Conservation (phyloP, 2,329 filamentous ascomycete species). For the Madurella fahalii region DNA sequence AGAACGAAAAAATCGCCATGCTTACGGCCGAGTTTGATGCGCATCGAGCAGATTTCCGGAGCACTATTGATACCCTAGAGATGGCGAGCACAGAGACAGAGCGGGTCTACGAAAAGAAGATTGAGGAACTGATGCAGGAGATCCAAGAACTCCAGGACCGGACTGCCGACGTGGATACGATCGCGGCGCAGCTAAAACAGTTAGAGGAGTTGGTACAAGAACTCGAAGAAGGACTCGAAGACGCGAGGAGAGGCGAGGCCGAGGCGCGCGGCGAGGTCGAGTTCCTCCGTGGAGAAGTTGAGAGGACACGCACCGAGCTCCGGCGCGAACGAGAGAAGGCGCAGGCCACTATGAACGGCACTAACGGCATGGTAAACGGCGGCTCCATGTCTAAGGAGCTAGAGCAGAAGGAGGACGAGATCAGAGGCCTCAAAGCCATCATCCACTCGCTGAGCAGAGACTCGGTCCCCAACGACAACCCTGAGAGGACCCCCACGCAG, state of each 20-base stretch:
- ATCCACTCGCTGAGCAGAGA: slow-evolving; percentile 91
- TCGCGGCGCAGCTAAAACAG: slow-evolving; percentile 88
- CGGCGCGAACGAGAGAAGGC: slow-evolving; percentile 83
- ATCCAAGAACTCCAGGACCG: slow-evolving; percentile 77
- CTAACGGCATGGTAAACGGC: slow-evolving; percentile 30
- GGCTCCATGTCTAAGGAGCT: slow-evolving; percentile 65
- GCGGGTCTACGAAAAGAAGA: slow-evolving; percentile 89
- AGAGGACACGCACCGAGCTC: slow-evolving; percentile 82
- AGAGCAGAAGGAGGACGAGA: slow-evolving; percentile 95
- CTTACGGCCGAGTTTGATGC: slow-evolving; percentile 92
- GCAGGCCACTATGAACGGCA: slow-evolving; percentile 54
- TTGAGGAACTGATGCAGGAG: slow-evolving; percentile 80
- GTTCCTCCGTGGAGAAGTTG: slow-evolving; percentile 90
- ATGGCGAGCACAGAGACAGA: slow-evolving; percentile 94
- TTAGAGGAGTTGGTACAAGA: slow-evolving; percentile 95
- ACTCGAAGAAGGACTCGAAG: slow-evolving; percentile 92
- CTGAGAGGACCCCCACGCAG: slow-evolving; percentile 33
- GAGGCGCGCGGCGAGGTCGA: slow-evolving; percentile 95
- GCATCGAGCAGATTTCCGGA: slow-evolving; percentile 91
- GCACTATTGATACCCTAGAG: slow-evolving; percentile 93
- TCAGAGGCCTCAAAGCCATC: slow-evolving; percentile 92
- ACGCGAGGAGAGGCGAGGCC: slow-evolving; percentile 87
- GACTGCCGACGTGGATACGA: slow-evolving; percentile 84
- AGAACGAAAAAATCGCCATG: slow-evolving; percentile 93
- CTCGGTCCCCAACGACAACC: slow-evolving; percentile 45